Conservation (phyloP, 441 rosid genomes). For the Jatropha podagrica region DNA sequence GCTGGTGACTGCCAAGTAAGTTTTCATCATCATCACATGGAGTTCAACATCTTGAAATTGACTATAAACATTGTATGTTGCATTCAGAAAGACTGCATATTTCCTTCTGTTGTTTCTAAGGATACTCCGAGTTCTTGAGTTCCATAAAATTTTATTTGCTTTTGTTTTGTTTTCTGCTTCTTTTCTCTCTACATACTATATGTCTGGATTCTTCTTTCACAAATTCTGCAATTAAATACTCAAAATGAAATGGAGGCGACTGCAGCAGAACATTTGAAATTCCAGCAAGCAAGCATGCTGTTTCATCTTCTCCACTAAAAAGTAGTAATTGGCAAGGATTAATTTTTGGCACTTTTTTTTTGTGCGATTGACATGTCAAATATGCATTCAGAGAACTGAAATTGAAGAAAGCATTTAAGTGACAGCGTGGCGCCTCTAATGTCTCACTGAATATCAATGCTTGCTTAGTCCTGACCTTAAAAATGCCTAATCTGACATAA, state of each 20-base stretch:
- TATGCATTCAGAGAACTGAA: conserved; percentile 1
- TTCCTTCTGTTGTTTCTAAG: not conserved
- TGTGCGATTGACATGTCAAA: not conserved
- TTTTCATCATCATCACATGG: conserved; percentile 23
- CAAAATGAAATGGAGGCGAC: conserved; percentile 7
- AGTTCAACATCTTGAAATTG: conserved; percentile 10
- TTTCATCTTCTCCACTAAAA: too few species aligned
- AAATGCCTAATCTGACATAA: not conserved
- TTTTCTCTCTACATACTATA: not conserved
- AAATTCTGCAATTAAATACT: conserved; percentile 3
- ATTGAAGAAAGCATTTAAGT: not conserved
- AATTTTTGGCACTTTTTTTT: not conserved
- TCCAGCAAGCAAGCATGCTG: not conserved
- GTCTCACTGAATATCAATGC: not conserved
- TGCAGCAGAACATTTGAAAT: not conserved
- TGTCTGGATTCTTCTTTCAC: conserved; percentile 3
- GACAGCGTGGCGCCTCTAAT: not conserved
- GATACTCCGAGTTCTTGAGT: not conserved
- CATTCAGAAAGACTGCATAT: not conserved
- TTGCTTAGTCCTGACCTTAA: not conserved
- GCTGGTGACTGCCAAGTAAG: conserved; percentile 99
- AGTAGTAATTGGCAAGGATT: not conserved
- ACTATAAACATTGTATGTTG: not conserved
- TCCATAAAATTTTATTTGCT: conserved; percentile 1
- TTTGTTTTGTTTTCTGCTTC: not conserved